Conservation (phyloP, 768 basidiomycete genomes). For the Lyophyllum decastes region DNA sequence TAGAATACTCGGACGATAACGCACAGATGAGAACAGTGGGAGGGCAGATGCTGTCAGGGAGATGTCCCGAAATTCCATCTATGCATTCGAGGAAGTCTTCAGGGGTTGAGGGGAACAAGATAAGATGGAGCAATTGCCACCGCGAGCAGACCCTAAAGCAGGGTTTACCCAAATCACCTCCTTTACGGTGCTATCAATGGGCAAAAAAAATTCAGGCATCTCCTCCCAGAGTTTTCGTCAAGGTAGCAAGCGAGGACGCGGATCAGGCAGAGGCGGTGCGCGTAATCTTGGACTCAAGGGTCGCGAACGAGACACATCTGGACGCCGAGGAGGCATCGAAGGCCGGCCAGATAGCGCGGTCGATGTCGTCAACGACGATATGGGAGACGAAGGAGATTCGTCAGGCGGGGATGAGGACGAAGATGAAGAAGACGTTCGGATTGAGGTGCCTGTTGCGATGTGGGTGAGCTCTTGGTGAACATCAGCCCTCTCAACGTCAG, state of each 20-base stretch:
- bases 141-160: background rate
- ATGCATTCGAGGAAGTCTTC: too few relatives aligned
- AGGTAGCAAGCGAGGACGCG: constrained; percentile 37
- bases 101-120: background rate
- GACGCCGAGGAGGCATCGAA: constrained; percentile 25
- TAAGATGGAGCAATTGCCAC: background rate
- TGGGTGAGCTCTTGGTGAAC: constrained; percentile 66
- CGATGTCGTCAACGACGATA: constrained; percentile 44
- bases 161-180: background rate
- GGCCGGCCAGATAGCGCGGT: constrained; percentile 61
- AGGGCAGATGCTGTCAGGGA: too few relatives aligned
- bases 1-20: too few relatives aligned
- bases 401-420: constrained; percentile 27
- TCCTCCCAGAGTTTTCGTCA: constrained; percentile 30
- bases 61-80: too few relatives aligned
- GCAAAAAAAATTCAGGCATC: constrained; percentile 38
- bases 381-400: constrained; percentile 31
- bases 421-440: constrained; percentile 32
- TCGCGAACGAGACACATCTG: constrained; percentile 13
- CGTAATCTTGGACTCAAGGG: constrained; percentile 15
- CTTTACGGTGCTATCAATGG: constrained; percentile 27
- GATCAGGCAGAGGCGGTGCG: constrained; percentile 24
- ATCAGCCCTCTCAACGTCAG: background rate
- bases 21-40: too few relatives aligned
- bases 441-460: constrained; percentile 88